Conservation (phyloP, 1,139 yeast species). For the Lodderomyces orthopsilosis region DNA sequence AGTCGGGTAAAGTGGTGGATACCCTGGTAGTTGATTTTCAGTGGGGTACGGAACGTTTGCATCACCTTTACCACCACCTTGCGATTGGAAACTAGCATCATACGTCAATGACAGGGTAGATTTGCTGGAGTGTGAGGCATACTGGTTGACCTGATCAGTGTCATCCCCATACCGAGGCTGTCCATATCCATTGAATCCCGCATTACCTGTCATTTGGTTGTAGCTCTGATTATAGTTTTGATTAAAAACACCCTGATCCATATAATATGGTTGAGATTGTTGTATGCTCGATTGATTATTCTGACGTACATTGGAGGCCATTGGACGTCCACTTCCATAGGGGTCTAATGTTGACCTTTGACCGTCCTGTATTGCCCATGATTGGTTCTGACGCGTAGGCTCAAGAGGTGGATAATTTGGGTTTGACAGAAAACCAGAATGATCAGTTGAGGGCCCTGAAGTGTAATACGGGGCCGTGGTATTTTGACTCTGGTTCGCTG, state of each 20-base stretch:
- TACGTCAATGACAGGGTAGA: slow-evolving; percentile 10
- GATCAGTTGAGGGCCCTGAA: background rate
- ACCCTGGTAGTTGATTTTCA: slow-evolving; percentile 4
- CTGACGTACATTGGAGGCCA: background rate
- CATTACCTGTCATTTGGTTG: background rate
- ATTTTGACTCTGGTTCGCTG: background rate
- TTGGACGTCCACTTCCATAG: background rate
- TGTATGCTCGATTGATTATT: background rate
- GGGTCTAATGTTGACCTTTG: background rate
- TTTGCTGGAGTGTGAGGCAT: slow-evolving; percentile 1
- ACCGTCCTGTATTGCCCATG: background rate
- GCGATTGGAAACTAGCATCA: slow-evolving; percentile 6
- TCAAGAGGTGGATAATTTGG: background rate
- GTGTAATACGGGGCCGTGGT: background rate
- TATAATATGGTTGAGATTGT: background rate
- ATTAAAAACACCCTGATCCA: background rate
- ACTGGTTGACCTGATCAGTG: background rate
- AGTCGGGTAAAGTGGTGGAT: slow-evolving; percentile 10
- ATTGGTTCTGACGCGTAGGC: background rate
- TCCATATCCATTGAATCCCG: background rate
- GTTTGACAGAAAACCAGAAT: background rate
- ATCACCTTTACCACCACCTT: background rate
- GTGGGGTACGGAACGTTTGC: slow-evolving; percentile 4
- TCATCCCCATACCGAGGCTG: background rate
- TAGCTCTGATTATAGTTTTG: background rate